Evolutionary conservation across 768 basidiomycete species (phyloP).

Genomic region (Psilocybe cyanescens): DNA sequence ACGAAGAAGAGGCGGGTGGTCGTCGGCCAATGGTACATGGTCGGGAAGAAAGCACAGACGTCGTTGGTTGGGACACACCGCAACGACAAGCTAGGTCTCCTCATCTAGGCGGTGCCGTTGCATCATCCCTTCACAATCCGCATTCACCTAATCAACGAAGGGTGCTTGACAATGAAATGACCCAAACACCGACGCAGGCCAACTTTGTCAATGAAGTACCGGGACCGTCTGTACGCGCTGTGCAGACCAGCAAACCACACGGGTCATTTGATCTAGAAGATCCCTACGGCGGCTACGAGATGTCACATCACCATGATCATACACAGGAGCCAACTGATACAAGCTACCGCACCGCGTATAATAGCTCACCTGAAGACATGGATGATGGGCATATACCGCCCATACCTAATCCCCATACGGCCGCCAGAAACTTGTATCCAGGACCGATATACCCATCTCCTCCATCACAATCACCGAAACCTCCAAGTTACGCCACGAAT

Average conservation of each 20-base stretch:
- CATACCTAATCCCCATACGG: background rate
- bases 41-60: slow-evolving; percentile 32
- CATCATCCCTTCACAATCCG: slow-evolving; percentile 4
- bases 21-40: slow-evolving; percentile 7
- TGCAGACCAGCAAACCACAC: slow-evolving; percentile 2
- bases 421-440: background rate
- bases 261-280: slow-evolving; percentile 17
- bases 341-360: slow-evolving; percentile 26
- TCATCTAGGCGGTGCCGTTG: background rate
- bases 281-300: slow-evolving; percentile 18
- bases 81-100: background rate
- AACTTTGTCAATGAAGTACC: slow-evolving; percentile 12
- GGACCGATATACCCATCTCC: slow-evolving; percentile 3
- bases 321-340: slow-evolving; percentile 24
- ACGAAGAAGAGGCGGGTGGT: slow-evolving; percentile 16
- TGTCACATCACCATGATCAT: slow-evolving; percentile 19
- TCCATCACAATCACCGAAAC: slow-evolving; percentile 7
- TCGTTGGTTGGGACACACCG: slow-evolving; percentile 34
- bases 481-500: slow-evolving; percentile 10
- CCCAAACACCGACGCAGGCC: slow-evolving; percentile 24
- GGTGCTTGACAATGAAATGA: slow-evolving; percentile 12
- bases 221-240: background rate
- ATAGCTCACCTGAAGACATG: slow-evolving; percentile 18
- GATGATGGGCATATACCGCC: slow-evolving; percentile 1
- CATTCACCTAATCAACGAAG: slow-evolving; percentile 4